These are phyloP conservation scores for Cercophora samala DNA, from an alignment of 495 filamentous ascomycete species.

Conservation along the genomic window DNA sequence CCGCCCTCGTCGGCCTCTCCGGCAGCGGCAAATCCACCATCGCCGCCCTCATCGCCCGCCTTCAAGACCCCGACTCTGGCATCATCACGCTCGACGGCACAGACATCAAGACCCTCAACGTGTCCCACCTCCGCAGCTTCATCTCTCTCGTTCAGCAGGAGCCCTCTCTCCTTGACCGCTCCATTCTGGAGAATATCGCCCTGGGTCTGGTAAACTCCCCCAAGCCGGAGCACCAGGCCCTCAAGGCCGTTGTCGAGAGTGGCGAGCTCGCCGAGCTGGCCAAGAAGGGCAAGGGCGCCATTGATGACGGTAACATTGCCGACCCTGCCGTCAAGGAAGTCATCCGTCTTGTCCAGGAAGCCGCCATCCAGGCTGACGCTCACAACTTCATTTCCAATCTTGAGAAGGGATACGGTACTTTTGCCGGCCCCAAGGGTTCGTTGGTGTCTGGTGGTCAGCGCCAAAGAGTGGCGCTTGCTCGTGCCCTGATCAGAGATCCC, in stretches of 20 bases:
- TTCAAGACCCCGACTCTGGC: conserved; percentile 25
- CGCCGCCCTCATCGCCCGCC: conserved; percentile 58
- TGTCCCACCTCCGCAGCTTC: conserved; percentile 53
- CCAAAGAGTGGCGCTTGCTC: conserved; percentile 65
- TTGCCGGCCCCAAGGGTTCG: conserved; percentile 47
- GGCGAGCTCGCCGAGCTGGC: conserved; percentile 16
- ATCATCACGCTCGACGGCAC: conserved; percentile 44
- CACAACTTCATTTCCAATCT: conserved; percentile 36
- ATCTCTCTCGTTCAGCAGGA: conserved; percentile 67
- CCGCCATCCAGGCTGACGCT: conserved; percentile 40
- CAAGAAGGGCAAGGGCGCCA: conserved; percentile 15
- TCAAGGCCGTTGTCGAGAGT: conserved; percentile 25
- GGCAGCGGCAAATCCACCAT: conserved; percentile 81
- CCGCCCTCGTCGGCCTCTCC: conserved; percentile 60
- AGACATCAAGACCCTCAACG: conserved; percentile 54
- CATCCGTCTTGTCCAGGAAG: conserved; percentile 31
- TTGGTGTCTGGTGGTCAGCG: conserved; percentile 56
- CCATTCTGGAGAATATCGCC: conserved; percentile 66
- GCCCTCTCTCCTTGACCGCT: conserved; percentile 59
- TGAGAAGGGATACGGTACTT: conserved; percentile 45
- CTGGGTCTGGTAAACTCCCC: conserved; percentile 60
- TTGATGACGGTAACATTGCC: conserved; percentile 27
- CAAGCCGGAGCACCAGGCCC: conserved; percentile 39
- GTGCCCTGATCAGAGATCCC: conserved; percentile 83
- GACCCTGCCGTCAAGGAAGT: conserved; percentile 31